Conservation (phyloP, 2,329 filamentous ascomycete genomes). For the Setomelanomma holmii region DNA sequence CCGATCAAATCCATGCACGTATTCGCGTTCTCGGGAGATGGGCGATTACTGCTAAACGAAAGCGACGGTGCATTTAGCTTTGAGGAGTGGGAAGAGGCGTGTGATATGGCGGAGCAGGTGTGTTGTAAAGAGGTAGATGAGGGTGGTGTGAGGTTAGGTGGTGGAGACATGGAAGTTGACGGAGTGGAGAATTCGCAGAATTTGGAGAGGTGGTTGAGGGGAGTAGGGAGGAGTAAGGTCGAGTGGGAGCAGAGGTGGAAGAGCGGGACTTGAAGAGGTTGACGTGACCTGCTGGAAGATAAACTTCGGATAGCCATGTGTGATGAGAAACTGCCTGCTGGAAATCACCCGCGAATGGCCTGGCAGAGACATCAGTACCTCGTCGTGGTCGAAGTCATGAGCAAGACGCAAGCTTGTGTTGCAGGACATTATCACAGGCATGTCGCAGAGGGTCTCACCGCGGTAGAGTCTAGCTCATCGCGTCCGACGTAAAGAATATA, state of each 20-base stretch:
- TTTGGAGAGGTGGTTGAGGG: slow-evolving; percentile 49
- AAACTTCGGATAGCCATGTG: no score
- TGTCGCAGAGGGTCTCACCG: no score
- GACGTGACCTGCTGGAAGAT: no score
- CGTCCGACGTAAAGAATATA: background rate
- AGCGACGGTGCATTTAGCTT: slow-evolving; percentile 81
- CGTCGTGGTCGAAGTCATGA: no score
- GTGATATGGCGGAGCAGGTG: slow-evolving; percentile 67
- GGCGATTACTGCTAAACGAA: slow-evolving; percentile 77
- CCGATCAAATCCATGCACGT: slow-evolving; percentile 86
- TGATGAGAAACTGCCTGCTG: no score
- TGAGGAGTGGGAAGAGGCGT: slow-evolving; percentile 76
- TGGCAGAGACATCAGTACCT: no score
- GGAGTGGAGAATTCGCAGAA: slow-evolving; percentile 37
- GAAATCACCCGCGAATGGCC: no score
- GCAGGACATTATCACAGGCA: no score
- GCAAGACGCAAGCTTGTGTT: no score
- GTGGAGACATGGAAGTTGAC: slow-evolving; percentile 50
- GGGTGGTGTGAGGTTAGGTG: slow-evolving; percentile 39
- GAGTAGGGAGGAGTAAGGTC: slow-evolving; percentile 50
- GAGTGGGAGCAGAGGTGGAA: slow-evolving; percentile 52
- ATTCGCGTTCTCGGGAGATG: slow-evolving; percentile 73
- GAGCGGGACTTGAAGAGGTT: slow-evolving; percentile 41
- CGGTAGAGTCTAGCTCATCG: no score
- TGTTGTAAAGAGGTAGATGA: slow-evolving; percentile 64